phyloP scores from a whole-genome alignment of 257 asterid species.

The Cynanchum wilfordii region DNA sequence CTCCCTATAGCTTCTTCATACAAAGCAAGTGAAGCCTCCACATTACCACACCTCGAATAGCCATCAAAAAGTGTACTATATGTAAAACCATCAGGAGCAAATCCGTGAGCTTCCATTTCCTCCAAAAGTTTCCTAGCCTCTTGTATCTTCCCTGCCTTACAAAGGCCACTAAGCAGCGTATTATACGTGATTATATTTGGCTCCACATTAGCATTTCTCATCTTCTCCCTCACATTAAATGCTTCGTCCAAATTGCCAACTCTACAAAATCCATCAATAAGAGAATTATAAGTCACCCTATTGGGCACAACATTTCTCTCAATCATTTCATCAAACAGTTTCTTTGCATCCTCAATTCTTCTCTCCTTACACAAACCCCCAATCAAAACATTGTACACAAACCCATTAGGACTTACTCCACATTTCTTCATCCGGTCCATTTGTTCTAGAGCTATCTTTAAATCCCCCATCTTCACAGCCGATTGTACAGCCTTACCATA shows the following conservation, averaged over 20 bases:
- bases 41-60: constrained; percentile 42
- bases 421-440: constrained; percentile 40
- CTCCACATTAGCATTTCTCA: constrained; percentile 49
- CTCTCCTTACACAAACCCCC: constrained; percentile 71
- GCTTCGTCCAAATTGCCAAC: constrained; percentile 56
- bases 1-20: constrained; percentile 42
- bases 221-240: constrained; percentile 44
- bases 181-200: constrained; percentile 61
- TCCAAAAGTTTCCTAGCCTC: constrained; percentile 46
- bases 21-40: constrained; percentile 49
- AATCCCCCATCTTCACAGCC: constrained; percentile 57
- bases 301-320: constrained; percentile 40
- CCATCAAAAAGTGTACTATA: constrained; percentile 68
- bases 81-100: constrained; percentile 62
- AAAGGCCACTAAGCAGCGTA: constrained; percentile 62
- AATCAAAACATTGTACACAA: constrained; percentile 76
- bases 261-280: constrained; percentile 77
- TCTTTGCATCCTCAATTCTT: constrained; percentile 56
- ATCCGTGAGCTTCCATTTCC: constrained; percentile 60
- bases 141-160: constrained; percentile 61
- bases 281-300: constrained; percentile 58
- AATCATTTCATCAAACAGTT: constrained; percentile 73
- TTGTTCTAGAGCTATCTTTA: constrained; percentile 44
- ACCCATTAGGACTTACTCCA: constrained; percentile 40
- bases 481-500: constrained; percentile 74